Evolutionary conservation across 192 early-diverging fungal genomes (phyloP), one percentile per base, ranked within the genome.

Genomic region (Allomyces macrogynus): DNA sequence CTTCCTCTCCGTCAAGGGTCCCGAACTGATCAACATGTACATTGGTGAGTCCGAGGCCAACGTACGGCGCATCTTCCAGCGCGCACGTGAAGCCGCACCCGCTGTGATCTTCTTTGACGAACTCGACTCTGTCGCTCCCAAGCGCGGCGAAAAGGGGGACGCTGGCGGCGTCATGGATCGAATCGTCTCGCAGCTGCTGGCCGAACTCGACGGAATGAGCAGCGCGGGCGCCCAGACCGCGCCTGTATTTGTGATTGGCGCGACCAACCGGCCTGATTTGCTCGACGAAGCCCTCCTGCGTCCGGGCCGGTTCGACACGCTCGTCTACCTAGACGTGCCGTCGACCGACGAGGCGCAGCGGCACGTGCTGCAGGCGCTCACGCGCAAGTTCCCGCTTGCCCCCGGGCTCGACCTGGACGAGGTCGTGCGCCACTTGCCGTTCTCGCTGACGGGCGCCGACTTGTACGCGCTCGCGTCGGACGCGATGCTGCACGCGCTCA

Each of bases 61-160:
- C 67, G 97, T 99, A 1, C 82, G 97, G 1, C 76, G 87, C 54
- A 90, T 99, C 24, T 99, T 99, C 75, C 90, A 97, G 69, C 78
- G 84, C 61, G 97, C 97, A 3, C 81, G 97, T 60, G 94, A 97
- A 71, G 97, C 97, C 20, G 87, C 89, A 40, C 97, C 97, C 3
- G 97, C 93, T 69, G 92, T 99, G 4, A 90, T 99, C 43, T 99
- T 99, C 73, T 97, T 99, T 71, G 97, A 99, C 69, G 97, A 99
- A 70, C 71, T 99, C 71, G 97, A 99, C 78, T 93, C 92, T 2
- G 87, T 99, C 12, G 97, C 95, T 7, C 95, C 95, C 5, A 93
- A 95, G 77, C 82, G 96, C 66, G 96, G 96, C 20, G 90, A 94
- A 66, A 94, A 95, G 72, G 96, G 96, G 16, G 95, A 99, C 66